A percentile compares a stretch with the other conserved stretches of the same genome.
Evolutionary conservation across 306 rosid species (phyloP).

Genomic region (Gastrolobium bilobum): DNA sequence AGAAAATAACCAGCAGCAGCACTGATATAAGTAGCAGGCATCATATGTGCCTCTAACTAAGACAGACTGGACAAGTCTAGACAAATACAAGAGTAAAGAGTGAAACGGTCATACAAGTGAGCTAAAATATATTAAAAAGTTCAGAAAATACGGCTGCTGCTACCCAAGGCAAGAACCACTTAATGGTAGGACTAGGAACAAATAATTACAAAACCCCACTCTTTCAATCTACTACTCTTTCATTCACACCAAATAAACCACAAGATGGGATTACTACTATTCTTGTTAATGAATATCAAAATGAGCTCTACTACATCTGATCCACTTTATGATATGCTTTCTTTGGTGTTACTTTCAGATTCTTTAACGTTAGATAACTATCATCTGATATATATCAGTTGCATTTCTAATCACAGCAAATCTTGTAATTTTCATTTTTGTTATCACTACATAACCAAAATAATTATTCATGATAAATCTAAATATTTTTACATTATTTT

Average conservation of each 20-base stretch:
- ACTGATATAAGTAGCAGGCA: neutral
- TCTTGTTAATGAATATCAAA: neutral
- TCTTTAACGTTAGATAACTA: neutral
- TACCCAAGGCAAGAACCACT: neutral
- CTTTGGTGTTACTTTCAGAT: neutral
- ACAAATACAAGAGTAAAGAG: neutral
- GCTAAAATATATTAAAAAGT: neutral
- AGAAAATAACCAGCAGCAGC: constrained; percentile 28
- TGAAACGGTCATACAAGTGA: neutral
- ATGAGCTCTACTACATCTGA: neutral
- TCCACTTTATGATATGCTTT: neutral
- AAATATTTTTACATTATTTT: neutral
- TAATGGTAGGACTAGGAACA: neutral
- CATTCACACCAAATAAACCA: neutral
- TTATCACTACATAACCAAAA: neutral
- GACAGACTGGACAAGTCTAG: neutral
- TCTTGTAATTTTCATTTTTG: neutral
- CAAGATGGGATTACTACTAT: neutral
- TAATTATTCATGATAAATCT: neutral
- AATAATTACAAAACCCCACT: neutral
- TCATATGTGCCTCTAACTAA: neutral
- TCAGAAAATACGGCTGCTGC: neutral
- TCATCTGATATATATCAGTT: neutral
- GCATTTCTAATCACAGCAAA: neutral
- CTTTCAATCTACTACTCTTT: neutral